Evolutionary conservation across 2,329 filamentous ascomycete genomes (phyloP), one percentile per base, ranked within the genome.

Genomic region (Claviceps sp.): DNA sequence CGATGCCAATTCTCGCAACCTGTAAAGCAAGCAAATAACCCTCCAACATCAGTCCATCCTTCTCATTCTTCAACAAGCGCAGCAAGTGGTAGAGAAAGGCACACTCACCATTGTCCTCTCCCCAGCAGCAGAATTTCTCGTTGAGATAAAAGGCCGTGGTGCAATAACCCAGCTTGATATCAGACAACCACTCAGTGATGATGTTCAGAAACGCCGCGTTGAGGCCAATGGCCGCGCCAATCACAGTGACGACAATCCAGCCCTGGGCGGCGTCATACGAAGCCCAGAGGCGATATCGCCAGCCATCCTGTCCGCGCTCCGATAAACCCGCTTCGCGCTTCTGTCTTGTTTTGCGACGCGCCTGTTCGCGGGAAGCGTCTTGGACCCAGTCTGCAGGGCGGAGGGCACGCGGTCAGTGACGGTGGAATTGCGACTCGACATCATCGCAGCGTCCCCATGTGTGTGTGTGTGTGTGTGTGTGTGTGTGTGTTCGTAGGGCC

Each of bases 101-200:
- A 9, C 30, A 34, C 70, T 45, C 69, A 83, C 83, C 90, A 63
- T 81, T 85, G 61, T 96, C 89, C 52, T 93, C 86, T 40, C 93
- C 93, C 89, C 90, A 98, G 66, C 93, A 98, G 70, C 93, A 98
- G 67, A 98, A 98, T 65, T 81, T 85, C 74, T 97, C 88, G 67
- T 98, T 98, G 53, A 98, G 76, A 65, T 98, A 98, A 67, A 97
- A 98, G 3, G 84, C 91, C 8, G 90, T 96, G 13, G 83, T 86
- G 74, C 93, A 98, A 69, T 96, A 84, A n/a, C 93, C 93, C 63
- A 91, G 74, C 72, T 97, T 98, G 65, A 96, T 84, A 69, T 98
- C 93, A 38, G 88, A 86, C 56, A 98, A 73, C 91, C 93, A 98
- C 69, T 98, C 93, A 9, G 91, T 97, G 44, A 94, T 80, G 58